Evolutionary conservation across 2,329 filamentous ascomycete species (phyloP).

Genomic region (Elsinoe necatrix): DNA sequence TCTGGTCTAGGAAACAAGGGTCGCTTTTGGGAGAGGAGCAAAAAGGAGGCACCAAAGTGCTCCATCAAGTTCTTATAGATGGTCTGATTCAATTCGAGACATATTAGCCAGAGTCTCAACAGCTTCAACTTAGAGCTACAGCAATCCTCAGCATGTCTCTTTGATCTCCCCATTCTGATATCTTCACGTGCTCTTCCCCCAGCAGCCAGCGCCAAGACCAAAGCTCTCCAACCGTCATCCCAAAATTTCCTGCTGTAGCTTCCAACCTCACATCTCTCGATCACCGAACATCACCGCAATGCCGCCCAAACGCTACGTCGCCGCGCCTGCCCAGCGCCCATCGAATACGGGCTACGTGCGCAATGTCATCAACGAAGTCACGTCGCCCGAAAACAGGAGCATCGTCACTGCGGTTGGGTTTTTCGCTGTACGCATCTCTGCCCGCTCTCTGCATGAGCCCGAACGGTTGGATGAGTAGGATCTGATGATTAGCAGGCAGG

Average conservation of each 20-base stretch:
- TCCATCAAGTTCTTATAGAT: too few relatives aligned
- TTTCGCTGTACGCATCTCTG: constrained; percentile 40
- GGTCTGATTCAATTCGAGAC: too few relatives aligned
- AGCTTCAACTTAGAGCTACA: too few relatives aligned
- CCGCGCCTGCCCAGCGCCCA: constrained; percentile 5
- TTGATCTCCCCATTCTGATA: background rate
- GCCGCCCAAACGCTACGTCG: constrained; percentile 17
- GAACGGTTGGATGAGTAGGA: too few relatives aligned
- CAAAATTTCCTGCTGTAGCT: constrained; percentile 5
- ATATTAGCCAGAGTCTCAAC: too few relatives aligned
- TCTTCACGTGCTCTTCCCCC: background rate
- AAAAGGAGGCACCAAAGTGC: background rate
- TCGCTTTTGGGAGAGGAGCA: background rate
- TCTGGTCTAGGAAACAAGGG: background rate
- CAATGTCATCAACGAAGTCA: constrained; percentile 34
- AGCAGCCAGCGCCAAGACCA: background rate
- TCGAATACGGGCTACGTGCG: constrained; percentile 29
- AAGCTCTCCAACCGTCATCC: background rate
- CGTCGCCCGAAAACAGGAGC: constrained; percentile 41
- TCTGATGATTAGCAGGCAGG: constrained; percentile 33
- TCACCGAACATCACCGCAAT: background rate
- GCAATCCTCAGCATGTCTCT: background rate
- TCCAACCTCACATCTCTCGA: background rate
- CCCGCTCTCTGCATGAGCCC: too few relatives aligned
- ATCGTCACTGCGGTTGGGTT: constrained; percentile 41